Evolutionary conservation across 768 basidiomycete genomes (phyloP).

Genomic region (Tephrocybe sp.): DNA sequence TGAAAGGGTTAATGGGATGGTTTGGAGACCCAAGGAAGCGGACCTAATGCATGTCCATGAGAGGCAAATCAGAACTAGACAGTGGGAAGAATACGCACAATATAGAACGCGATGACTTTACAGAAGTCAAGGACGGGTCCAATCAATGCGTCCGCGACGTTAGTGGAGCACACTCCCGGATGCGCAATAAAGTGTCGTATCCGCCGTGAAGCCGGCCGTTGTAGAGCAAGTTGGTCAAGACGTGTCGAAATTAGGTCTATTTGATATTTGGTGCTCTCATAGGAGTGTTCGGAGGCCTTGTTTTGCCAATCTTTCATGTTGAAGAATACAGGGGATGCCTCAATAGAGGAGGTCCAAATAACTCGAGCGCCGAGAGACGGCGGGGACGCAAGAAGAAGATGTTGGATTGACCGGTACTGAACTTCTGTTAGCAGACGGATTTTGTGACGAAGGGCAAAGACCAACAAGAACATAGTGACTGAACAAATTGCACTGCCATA

Average conservation of each 20-base stretch:
- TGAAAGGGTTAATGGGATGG: constrained; percentile 61
- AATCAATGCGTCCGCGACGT: constrained; percentile 51
- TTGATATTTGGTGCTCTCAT: constrained; percentile 76
- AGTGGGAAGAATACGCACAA: constrained; percentile 43
- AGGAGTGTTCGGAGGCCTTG: constrained; percentile 57
- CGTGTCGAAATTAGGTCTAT: constrained; percentile 63
- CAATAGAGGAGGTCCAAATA: constrained; percentile 79
- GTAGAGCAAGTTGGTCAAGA: constrained; percentile 48
- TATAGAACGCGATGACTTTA: constrained; percentile 59
- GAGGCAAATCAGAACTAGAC: background rate
- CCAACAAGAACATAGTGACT: constrained; percentile 75
- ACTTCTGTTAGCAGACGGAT: background rate
- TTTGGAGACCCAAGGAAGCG: constrained; percentile 67
- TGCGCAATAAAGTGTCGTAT: constrained; percentile 64
- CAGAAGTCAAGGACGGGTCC: constrained; percentile 43
- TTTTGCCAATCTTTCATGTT: constrained; percentile 75
- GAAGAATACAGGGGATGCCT: constrained; percentile 54
- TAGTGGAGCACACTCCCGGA: constrained; percentile 71
- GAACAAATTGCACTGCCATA: constrained; percentile 86
- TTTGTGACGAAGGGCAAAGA: background rate
- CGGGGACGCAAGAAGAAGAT: constrained; percentile 46
- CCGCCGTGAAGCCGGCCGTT: constrained; percentile 21
- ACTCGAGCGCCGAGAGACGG: constrained; percentile 53
- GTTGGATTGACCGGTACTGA: constrained; percentile 66
- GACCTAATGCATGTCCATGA: constrained; percentile 43